phyloP scores from a whole-genome alignment of 202 grass and related monocot genomes.

The Schoenoplectus triqueter region DNA sequence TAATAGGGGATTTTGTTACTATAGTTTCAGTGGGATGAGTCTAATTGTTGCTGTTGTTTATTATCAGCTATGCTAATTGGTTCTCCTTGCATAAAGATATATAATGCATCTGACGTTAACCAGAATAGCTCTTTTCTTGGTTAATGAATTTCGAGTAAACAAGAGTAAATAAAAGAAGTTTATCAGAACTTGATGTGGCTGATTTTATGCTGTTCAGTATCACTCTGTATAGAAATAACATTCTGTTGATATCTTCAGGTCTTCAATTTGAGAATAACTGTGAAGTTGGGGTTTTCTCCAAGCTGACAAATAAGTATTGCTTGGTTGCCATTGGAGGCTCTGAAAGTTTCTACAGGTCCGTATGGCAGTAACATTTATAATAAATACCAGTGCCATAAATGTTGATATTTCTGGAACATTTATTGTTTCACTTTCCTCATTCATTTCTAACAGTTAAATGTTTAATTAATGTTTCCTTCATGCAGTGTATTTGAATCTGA shows the following conservation, averaged over 20 bases:
- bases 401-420: neutral
- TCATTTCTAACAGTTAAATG: neutral
- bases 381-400: neutral
- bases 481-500: conserved; percentile 64
- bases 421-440: neutral
- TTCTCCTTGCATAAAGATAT: conserved; percentile 30
- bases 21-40: neutral
- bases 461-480: neutral
- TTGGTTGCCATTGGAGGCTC: conserved; percentile 96
- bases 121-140: neutral
- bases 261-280: conserved; percentile 98
- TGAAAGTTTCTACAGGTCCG: conserved; percentile 96
- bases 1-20: neutral
- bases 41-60: neutral
- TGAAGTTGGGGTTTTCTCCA: conserved; percentile 97
- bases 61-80: neutral
- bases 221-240: neutral
- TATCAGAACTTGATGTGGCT: neutral
- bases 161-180: neutral
- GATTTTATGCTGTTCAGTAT: neutral
- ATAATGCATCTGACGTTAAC: neutral
- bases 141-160: neutral
- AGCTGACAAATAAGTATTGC: conserved; percentile 95
- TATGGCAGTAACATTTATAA: neutral
- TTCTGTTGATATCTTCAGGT: conserved; percentile 51